phyloP scores from a whole-genome alignment of 495 filamentous ascomycete species.

The Bryoglossum gracile region DNA sequence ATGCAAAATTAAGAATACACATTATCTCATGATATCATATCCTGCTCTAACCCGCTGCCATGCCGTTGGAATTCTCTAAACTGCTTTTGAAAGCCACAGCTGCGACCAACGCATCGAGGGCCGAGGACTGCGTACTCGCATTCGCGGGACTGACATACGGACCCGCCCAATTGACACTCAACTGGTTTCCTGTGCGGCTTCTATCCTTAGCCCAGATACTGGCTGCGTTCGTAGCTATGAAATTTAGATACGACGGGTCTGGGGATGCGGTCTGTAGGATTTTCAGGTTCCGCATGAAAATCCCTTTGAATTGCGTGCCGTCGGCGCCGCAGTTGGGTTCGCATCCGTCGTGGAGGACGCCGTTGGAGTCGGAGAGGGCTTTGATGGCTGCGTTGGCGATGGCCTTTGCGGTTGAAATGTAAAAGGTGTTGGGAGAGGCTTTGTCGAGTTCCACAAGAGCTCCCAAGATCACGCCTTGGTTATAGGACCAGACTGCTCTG shows the following conservation, averaged over 20 bases:
- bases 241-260: conserved; percentile 40
- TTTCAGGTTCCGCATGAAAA: conserved; percentile 65
- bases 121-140: conserved; percentile 58
- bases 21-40: too few relatives aligned
- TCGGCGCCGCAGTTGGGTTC: conserved; percentile 57
- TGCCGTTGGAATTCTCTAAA: conserved; percentile 5
- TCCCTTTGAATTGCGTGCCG: conserved; percentile 69
- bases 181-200: conserved; percentile 36
- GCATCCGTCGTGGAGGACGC: conserved; percentile 59
- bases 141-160: conserved; percentile 37
- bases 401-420: conserved; percentile 45
- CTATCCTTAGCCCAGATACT: conserved; percentile 61
- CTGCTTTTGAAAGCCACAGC: conserved; percentile 30
- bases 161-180: conserved; percentile 54
- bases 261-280: conserved; percentile 48
- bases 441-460: conserved; percentile 59
- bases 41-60: too few relatives aligned
- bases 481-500: conserved; percentile 63
- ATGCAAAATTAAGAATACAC: too few relatives aligned
- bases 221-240: conserved; percentile 55
- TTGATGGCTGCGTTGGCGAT: conserved; percentile 62
- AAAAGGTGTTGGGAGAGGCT: conserved; percentile 32
- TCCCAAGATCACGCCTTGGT: conserved; percentile 72
- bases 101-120: conserved; percentile 62
- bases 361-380: conserved; percentile 44